These are phyloP conservation scores for Panellus pusillus DNA, from an alignment of 768 basidiomycete species.

Conservation along the genomic window DNA sequence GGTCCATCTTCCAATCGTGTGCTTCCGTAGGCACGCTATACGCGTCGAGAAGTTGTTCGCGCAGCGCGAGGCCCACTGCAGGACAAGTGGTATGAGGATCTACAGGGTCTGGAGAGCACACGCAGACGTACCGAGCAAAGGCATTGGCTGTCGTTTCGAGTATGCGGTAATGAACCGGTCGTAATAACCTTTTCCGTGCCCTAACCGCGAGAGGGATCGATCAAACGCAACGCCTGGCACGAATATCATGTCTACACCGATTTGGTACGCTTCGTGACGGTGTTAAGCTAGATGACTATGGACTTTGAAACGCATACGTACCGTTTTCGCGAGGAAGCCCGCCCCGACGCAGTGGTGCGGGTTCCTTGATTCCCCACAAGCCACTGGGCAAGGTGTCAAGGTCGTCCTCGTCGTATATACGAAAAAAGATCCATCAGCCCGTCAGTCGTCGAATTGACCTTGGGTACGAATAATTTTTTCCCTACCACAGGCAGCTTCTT, in stretches of 20 bases:
- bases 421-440: slow-evolving; percentile 67
- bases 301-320: slow-evolving; percentile 31
- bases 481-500: slow-evolving; percentile 36
- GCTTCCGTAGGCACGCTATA: slow-evolving; percentile 52
- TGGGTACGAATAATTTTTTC: slow-evolving; percentile 72
- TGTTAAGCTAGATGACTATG: slow-evolving; percentile 1
- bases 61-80: slow-evolving; percentile 63
- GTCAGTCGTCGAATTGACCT: slow-evolving; percentile 44
- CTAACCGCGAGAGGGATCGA: slow-evolving; percentile 62
- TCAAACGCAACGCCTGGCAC: slow-evolving; percentile 82
- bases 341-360: slow-evolving; percentile 40
- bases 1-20: slow-evolving; percentile 66
- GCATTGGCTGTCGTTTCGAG: slow-evolving; percentile 40
- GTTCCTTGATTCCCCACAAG: slow-evolving; percentile 78
- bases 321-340: slow-evolving; percentile 50
- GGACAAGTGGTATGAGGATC: slow-evolving; percentile 15
- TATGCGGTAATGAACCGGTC: slow-evolving; percentile 71
- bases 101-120: slow-evolving; percentile 5
- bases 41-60: slow-evolving; percentile 59
- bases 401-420: slow-evolving; percentile 59
- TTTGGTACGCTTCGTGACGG: slow-evolving; percentile 35
- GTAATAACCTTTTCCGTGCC: slow-evolving; percentile 85
- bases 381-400: slow-evolving; percentile 56
- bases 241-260: slow-evolving; percentile 59
- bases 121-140: slow-evolving; percentile 54